Evolutionary conservation across 192 early-diverging fungal species (phyloP).

Genomic region (Diversispora epigaea): DNA sequence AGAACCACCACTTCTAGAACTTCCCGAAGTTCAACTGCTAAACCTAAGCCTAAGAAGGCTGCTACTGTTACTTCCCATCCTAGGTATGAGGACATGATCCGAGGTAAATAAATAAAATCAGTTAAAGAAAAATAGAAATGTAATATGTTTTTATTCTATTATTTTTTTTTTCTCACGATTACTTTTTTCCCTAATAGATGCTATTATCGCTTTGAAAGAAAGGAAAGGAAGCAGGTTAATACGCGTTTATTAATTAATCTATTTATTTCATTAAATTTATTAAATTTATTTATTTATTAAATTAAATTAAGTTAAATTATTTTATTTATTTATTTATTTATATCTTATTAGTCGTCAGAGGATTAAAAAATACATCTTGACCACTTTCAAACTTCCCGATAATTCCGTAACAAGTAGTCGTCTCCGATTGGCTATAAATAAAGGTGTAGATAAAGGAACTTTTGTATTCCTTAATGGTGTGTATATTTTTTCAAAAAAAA

Average conservation of each 20-base stretch:
- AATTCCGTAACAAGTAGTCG: conserved; percentile 7
- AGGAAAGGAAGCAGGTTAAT: conserved; percentile 31
- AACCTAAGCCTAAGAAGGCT: neutral
- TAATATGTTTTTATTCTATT: neutral
- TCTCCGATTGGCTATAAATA: conserved; percentile 15
- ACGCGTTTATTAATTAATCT: neutral
- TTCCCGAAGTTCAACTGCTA: too few relatives aligned
- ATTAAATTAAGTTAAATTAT: neutral
- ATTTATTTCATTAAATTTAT: neutral
- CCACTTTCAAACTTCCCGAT: conserved; percentile 23
- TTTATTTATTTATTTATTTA: neutral
- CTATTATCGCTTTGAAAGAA: conserved; percentile 30
- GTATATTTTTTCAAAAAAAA: too few relatives aligned
- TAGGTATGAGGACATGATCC: conserved; percentile 31
- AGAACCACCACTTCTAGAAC: neutral
- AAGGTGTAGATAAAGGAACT: conserved; percentile 14
- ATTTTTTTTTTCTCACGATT: neutral
- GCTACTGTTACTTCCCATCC: conserved; percentile 15
- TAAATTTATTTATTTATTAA: neutral
- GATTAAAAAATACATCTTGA: conserved; percentile 31
- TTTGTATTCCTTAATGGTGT: conserved; percentile 24
- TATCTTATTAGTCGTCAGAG: conserved; percentile 15
- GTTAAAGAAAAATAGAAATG: neutral
- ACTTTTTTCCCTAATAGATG: neutral
- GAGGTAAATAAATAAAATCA: neutral